Evolutionary conservation across 306 rosid species (phyloP), one percentile per base, ranked within the genome.

Genomic region (Prunus mira): DNA sequence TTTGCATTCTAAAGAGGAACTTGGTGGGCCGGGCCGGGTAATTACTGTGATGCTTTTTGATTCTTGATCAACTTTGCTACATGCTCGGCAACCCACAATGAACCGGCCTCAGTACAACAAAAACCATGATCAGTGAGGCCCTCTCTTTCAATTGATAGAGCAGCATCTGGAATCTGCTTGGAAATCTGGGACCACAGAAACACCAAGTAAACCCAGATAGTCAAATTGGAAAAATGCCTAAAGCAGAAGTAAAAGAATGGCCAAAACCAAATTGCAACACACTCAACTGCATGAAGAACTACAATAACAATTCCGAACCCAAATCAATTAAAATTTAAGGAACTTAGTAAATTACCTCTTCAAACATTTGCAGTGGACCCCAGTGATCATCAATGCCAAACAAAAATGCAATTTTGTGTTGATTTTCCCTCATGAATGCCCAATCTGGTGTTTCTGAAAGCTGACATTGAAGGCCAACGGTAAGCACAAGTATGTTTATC

Each of bases 341-440:
- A 62, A 14, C 32, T 65, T 5, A 41, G 43, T 17, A 63, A 6
- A 56, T 61, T 82, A 95, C 99, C 97, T 95, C 96, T 82, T 95
- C 97, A 67, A 46, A 85, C 84, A 95, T 58, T 49, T 90, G 82
- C 90, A 92, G 88, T 18, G 97, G 97, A 15, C 91, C 99, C 99
- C 99, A 95, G 78, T 95, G 97, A 80, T 95, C 98, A 43, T 87
- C 92, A 71, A 57, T 83, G 71, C 91, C 93, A 63, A 85, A 95
- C 80, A 95, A 89, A 86, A 92, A 88, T 41, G 97, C 87, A 20
- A 93, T 73, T 73, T 87, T 92, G 71, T 69, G 71, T 80, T 84
- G 80, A 58, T 87, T 87, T 85, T 81, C 89, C 81, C 84, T 86
- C 79, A 90, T 75, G 84, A 92, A 95, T 79, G 83, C 75, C 97